phyloP scores from a whole-genome alignment of 371 early-diverging fungal species.

The Capillidium heterosporum region DNA sequence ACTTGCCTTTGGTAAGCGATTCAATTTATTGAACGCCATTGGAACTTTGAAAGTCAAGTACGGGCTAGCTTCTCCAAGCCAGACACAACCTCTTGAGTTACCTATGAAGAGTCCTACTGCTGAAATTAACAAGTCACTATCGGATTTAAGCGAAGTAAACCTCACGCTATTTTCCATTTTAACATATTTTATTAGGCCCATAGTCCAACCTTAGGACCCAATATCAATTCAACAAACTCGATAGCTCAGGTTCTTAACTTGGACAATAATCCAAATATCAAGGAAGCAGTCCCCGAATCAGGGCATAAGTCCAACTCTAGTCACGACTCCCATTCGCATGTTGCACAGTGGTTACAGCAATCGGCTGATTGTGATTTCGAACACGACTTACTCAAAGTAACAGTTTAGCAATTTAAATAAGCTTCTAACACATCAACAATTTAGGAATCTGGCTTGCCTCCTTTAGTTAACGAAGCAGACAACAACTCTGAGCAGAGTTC shows the following conservation, averaged over 20 bases:
- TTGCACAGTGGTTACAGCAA: constrained; percentile 1
- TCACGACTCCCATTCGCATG: background rate
- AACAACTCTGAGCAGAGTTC: background rate
- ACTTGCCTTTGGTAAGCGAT: constrained; percentile 41
- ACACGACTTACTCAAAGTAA: constrained; percentile 3
- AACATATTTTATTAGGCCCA: no score
- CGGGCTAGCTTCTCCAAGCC: background rate
- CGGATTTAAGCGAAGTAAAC: no score
- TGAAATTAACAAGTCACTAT: no score
- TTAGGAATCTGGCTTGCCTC: background rate
- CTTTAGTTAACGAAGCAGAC: background rate
- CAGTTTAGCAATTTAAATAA: background rate
- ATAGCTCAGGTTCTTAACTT: no score
- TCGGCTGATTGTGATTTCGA: constrained; percentile 3
- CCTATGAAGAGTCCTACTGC: no score
- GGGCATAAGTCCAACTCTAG: no score
- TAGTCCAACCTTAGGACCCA: no score
- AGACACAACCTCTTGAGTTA: background rate
- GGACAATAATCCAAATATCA: no score
- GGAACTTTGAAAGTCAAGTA: constrained; percentile 21
- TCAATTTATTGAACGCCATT: constrained; percentile 42
- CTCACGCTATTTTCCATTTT: no score
- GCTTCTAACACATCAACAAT: background rate
- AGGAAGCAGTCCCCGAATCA: no score
- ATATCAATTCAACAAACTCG: no score